A percentile compares a stretch with the other conserved stretches of the same genome.
phyloP scores from a whole-genome alignment of 306 rosid genomes.

The Styphnolobium japonicum region DNA sequence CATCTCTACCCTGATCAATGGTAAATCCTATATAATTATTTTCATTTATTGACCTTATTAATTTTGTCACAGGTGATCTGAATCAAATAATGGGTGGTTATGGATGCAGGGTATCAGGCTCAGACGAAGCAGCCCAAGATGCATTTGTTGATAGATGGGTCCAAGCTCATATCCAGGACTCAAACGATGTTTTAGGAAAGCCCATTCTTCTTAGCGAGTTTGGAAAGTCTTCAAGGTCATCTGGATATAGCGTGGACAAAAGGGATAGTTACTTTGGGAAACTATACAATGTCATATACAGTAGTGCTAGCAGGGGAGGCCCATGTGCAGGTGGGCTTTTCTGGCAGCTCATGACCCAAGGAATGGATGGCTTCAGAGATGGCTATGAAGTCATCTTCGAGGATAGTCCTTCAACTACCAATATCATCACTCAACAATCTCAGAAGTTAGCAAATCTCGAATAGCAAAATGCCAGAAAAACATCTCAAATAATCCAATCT shows the following conservation, averaged over 20 bases:
- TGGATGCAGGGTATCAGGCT: neutral
- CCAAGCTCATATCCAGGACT: constrained; percentile 24
- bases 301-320: neutral
- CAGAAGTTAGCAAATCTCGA: neutral
- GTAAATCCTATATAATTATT: constrained; percentile 2
- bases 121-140: constrained; percentile 16
- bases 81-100: neutral
- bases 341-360: constrained; percentile 18
- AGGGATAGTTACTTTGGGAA: constrained; percentile 29
- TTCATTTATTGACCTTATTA: neutral
- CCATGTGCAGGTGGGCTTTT: neutral
- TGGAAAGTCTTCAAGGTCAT: constrained; percentile 36
- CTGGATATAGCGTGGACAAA: constrained; percentile 6
- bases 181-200: neutral
- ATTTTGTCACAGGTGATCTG: neutral
- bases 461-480: too few species aligned
- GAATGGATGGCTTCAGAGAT: neutral
- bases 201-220: constrained; percentile 36
- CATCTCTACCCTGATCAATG: constrained; percentile 46
- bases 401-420: constrained; percentile 8
- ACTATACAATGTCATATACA: constrained; percentile 2
- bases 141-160: constrained; percentile 37
- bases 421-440: neutral
- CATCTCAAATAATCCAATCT: neutral
- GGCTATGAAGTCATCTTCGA: neutral